Evolutionary conservation across 169 alveolate species (phyloP).

Genomic region (Babesia divergens): DNA sequence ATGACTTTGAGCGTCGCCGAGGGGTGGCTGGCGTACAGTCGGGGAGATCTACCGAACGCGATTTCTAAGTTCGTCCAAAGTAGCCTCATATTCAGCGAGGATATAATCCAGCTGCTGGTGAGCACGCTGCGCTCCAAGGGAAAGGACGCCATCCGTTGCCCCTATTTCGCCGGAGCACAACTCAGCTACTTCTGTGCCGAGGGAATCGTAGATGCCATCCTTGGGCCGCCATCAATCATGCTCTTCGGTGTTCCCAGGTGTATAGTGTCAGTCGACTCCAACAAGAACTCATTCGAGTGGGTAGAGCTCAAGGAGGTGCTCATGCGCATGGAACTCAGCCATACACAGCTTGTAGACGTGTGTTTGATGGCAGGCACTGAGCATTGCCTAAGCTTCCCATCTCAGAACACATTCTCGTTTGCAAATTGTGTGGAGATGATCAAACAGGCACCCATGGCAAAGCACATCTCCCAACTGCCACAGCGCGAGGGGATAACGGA

Average conservation of each 20-base stretch:
- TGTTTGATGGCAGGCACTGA: constrained; percentile 77
- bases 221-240: constrained; percentile 71
- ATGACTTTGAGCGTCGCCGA: constrained; percentile 37
- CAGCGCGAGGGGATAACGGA: constrained; percentile 56
- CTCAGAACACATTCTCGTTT: constrained; percentile 67
- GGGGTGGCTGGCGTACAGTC: constrained; percentile 50
- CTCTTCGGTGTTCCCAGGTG: constrained; percentile 65
- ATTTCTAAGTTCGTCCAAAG: constrained; percentile 32
- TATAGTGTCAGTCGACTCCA: constrained; percentile 59
- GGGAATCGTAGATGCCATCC: constrained; percentile 57
- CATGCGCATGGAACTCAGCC: constrained; percentile 51
- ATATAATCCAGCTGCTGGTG: constrained; percentile 61
- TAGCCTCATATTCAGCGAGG: constrained; percentile 43
- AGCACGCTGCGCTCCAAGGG: constrained; percentile 62
- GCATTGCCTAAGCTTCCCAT: constrained; percentile 71
- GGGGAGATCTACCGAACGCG: constrained; percentile 34
- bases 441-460: constrained; percentile 67
- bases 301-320: constrained; percentile 59
- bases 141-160: constrained; percentile 66
- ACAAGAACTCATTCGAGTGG: constrained; percentile 40
- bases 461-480: constrained; percentile 67
- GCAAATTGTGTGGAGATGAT: constrained; percentile 67
- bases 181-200: constrained; percentile 62
- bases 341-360: constrained; percentile 68
- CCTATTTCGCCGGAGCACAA: constrained; percentile 74